Base-by-base conservation (phyloP, 1,284 basidiomycete genomes). In the Inonotus obliquus region DNA sequence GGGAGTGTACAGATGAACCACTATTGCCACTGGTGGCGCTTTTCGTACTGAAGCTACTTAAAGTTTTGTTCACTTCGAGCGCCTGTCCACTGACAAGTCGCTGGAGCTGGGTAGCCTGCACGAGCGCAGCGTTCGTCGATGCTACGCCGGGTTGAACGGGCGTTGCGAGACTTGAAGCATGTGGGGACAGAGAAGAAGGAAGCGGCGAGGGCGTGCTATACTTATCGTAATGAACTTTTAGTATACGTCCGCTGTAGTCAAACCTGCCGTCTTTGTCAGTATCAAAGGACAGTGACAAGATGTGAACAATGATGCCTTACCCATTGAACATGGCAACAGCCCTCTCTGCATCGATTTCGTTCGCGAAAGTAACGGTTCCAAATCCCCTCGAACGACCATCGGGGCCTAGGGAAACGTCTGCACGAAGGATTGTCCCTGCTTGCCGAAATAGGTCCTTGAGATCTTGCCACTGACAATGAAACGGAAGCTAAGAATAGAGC, bases 381-480 rank as follows among this genome's bases (percentile, higher is more conserved):
- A 93, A 95, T 0, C 94, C 94, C 57, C 92, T 79, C 35, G 91
- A 92, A 44, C 92, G 82, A 2, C 92, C 92, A 65, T 96, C 92
- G 0, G 83, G 83, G n/a, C 88, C 91, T 6, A 94, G 80, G 1
- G 91, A 91, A 1, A 97, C 92, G 69, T 97, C 94, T 9, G 92
- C 94, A 19, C 94, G 85, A 32, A 94, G 78, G 56, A 98, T 90
- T 17, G 89, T 87, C 9, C 94, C 94, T 1, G 91, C 91, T 67
- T 91, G 86, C 11, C 94, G 84, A 72, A 96, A 94, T 2, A 96
- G 81, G 70, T 97, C 94, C 73, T 96, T 96, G 63, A 98, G 81
- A 69, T 97, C 94, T 75, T 98, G 96, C 96, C 96, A 99, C 77
- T 97, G 95, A 70, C 92, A 92, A 67, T 95, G 91, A 74, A 96